A percentile compares a stretch with the other conserved stretches of the same genome.
Evolutionary conservation across 2,329 filamentous ascomycete species (phyloP).

Genomic region (Huntiella decipiens): DNA sequence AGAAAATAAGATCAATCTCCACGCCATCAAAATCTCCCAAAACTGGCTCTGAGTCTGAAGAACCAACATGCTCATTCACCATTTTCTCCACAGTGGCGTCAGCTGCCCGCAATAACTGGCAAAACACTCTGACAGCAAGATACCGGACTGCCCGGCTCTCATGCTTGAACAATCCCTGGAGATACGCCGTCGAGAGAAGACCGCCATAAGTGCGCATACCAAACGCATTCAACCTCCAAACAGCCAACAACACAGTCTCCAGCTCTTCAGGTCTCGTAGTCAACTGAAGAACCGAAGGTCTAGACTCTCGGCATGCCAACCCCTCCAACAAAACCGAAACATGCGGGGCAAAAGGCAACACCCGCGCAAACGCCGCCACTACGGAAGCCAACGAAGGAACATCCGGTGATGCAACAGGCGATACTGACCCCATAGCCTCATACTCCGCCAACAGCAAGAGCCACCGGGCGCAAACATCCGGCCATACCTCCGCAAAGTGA

Average conservation of each 20-base stretch:
- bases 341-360: conserved; percentile 67
- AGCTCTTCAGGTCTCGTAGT: conserved; percentile 14
- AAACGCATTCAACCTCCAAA: conserved; percentile 64
- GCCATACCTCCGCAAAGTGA: conserved; percentile 55
- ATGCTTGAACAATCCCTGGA: conserved; percentile 51
- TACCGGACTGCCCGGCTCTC: conserved; percentile 47
- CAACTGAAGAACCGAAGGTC: conserved; percentile 7
- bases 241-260: conserved; percentile 37
- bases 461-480: conserved; percentile 74
- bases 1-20: conserved; percentile 59
- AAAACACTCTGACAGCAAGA: conserved; percentile 65
- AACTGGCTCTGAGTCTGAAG: conserved; percentile 38
- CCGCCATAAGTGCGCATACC: conserved; percentile 49
- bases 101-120: conserved; percentile 57
- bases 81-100: conserved; percentile 62
- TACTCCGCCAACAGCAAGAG: conserved; percentile 23
- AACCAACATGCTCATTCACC: conserved; percentile 44
- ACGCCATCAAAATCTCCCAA: conserved; percentile 57
- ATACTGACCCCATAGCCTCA: not conserved
- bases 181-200: conserved; percentile 43
- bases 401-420: conserved; percentile 14
- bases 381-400: conserved; percentile 20
- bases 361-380: conserved; percentile 56
- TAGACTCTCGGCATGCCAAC: not conserved
- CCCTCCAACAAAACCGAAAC: conserved; percentile 51